phyloP scores from a whole-genome alignment of 2,329 filamentous ascomycete genomes.

The Rosellinia necatrix region DNA sequence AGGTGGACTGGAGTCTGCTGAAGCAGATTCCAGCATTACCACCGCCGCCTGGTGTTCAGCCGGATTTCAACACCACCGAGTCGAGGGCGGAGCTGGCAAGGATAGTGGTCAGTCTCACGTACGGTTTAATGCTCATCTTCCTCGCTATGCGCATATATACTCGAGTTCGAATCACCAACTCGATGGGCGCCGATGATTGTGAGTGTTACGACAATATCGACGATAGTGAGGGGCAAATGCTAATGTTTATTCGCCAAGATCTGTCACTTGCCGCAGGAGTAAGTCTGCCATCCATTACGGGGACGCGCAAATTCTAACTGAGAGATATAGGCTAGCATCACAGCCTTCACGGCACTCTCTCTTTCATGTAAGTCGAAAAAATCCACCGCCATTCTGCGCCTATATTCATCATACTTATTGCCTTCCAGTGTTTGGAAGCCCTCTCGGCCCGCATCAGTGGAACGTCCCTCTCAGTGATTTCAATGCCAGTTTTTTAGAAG shows the following conservation, averaged over 20 bases:
- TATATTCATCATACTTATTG: conserved; percentile 1
- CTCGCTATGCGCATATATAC: conserved; percentile 30
- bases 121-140: conserved; percentile 30
- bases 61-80: conserved; percentile 24
- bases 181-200: conserved; percentile 28
- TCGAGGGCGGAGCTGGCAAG: conserved; percentile 17
- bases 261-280: conserved; percentile 30
- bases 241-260: conserved; percentile 20
- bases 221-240: not conserved
- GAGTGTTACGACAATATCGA: conserved; percentile 9
- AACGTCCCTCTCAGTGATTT: conserved; percentile 26
- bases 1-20: conserved; percentile 9
- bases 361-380: conserved; percentile 20
- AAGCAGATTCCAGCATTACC: conserved; percentile 20
- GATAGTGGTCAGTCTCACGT: conserved; percentile 25
- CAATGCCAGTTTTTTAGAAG: conserved; percentile 20
- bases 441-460: conserved; percentile 32
- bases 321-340: conserved; percentile 21
- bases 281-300: conserved; percentile 9
- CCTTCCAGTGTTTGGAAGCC: conserved; percentile 24
- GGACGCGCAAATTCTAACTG: not conserved
- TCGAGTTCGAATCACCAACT: conserved; percentile 20
- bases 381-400: not conserved
- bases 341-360: conserved; percentile 25
- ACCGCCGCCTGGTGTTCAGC: conserved; percentile 27